A percentile compares a stretch with the other conserved stretches of the same genome.
Evolutionary conservation across 192 early-diverging fungal genomes (phyloP).

Genomic region (Podila minutissima): DNA sequence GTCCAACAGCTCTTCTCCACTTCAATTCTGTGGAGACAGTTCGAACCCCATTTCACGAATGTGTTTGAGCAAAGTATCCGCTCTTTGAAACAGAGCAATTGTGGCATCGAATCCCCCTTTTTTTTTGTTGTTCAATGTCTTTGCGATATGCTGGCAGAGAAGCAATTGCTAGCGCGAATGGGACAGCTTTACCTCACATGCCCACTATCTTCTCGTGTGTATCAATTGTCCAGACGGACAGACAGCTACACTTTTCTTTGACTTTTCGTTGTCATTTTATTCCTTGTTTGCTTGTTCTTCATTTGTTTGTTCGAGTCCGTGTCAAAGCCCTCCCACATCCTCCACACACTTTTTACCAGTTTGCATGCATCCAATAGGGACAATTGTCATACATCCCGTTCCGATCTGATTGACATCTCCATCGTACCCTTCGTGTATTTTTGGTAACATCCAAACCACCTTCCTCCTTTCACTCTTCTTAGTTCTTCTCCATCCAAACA

Average conservation of each 20-base stretch:
- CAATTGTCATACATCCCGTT: slow-evolving; percentile 1
- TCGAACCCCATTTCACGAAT: too few relatives aligned
- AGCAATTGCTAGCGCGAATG: too few relatives aligned
- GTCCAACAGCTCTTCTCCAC: too few relatives aligned
- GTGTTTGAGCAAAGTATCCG: too few relatives aligned
- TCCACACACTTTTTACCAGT: background rate
- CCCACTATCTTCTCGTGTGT: too few relatives aligned
- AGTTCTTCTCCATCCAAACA: background rate
- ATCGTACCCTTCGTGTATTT: background rate
- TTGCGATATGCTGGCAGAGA: too few relatives aligned
- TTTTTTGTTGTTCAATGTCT: too few relatives aligned
- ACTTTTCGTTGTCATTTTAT: background rate
- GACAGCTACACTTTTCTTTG: background rate
- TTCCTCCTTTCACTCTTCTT: background rate
- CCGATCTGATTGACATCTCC: background rate
- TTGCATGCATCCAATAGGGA: background rate
- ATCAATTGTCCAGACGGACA: too few relatives aligned
- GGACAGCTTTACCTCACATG: too few relatives aligned
- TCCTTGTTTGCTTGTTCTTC: background rate
- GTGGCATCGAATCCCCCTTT: too few relatives aligned
- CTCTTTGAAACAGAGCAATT: too few relatives aligned
- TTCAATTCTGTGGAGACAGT: too few relatives aligned
- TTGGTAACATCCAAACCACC: background rate
- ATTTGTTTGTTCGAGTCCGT: background rate
- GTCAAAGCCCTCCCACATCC: background rate